Conservation (phyloP, 148 eudicot species). For the Heliosperma pusillum region DNA sequence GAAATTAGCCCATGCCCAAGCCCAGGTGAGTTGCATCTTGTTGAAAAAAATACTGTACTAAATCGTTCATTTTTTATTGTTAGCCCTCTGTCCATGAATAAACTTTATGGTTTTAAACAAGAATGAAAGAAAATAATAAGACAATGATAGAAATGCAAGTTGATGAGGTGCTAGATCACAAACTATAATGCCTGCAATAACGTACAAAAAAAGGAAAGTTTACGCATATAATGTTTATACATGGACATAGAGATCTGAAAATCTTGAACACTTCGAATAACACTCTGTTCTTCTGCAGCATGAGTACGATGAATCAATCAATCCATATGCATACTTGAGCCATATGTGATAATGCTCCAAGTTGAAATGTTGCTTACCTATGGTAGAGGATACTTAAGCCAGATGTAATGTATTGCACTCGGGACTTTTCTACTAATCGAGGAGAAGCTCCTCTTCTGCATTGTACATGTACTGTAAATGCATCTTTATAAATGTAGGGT, state of each 20-base stretch:
- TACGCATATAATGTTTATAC: not conserved
- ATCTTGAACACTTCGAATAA: not conserved
- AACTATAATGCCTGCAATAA: not conserved
- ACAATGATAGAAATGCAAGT: not conserved
- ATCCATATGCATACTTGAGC: not conserved
- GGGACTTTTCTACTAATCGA: not conserved
- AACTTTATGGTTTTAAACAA: not conserved
- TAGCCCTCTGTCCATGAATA: not conserved
- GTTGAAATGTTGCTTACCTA: too few relatives aligned
- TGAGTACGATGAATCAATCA: conserved; percentile 45
- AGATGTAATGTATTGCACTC: not conserved
- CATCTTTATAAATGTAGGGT: conserved; percentile 2
- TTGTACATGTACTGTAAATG: conserved; percentile 19
- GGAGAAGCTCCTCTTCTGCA: not conserved
- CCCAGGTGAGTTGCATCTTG: conserved; percentile 38
- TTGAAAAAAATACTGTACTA: too few relatives aligned
- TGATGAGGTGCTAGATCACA: too few relatives aligned
- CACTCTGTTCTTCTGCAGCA: conserved; percentile 42
- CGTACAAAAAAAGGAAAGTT: not conserved
- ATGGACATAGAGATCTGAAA: not conserved
- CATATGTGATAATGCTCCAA: not conserved
- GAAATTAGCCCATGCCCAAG: conserved; percentile 62
- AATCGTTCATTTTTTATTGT: not conserved
- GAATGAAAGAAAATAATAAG: too few relatives aligned
- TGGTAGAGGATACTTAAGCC: not conserved